Evolutionary conservation across 768 basidiomycete species (phyloP).

Genomic region (Lactarius quietus): DNA sequence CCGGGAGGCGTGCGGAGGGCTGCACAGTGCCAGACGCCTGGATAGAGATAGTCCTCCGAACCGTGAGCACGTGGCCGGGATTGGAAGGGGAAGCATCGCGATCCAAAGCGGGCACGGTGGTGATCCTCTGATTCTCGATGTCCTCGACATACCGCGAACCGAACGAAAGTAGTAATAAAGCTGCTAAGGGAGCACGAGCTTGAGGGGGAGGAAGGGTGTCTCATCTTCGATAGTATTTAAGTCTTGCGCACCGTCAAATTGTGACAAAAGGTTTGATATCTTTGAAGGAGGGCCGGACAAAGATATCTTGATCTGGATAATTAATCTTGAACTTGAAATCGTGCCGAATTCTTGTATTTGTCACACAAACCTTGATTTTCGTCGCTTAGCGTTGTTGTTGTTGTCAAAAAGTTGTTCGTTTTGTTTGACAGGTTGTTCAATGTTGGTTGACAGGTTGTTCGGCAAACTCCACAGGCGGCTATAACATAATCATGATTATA

Average conservation of each 20-base stretch:
- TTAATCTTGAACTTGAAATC: no score
- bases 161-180: not conserved
- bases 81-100: not conserved
- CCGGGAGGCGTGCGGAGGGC: constrained; percentile 19
- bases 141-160: constrained; percentile 8
- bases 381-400: no score
- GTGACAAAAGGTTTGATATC: not conserved
- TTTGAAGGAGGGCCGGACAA: no score
- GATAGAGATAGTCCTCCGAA: constrained; percentile 13
- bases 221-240: not conserved
- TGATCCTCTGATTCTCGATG: constrained; percentile 15
- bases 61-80: not conserved
- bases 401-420: no score
- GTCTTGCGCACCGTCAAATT: not conserved
- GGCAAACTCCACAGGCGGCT: no score
- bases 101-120: not conserved
- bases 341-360: no score
- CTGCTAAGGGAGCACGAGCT: not conserved
- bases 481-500: no score
- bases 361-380: no score
- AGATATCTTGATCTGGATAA: no score
- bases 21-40: not conserved
- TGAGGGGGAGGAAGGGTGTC: not conserved
- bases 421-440: no score
- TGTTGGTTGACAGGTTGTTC: no score